Evolutionary conservation across 2,329 filamentous ascomycete species (phyloP).

Genomic region (Verruconis gallopava): DNA sequence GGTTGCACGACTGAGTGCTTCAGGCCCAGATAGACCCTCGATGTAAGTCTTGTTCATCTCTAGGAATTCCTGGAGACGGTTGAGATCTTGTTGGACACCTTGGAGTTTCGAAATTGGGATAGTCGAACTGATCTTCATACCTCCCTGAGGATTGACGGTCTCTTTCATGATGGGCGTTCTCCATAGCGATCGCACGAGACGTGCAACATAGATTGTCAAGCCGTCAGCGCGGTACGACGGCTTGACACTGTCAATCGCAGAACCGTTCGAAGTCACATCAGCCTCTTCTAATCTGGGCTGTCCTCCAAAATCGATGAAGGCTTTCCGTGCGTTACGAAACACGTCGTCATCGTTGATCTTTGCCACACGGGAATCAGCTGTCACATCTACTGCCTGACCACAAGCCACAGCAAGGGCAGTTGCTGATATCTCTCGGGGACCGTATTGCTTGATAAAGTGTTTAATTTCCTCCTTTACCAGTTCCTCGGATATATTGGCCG

Average conservation of each 20-base stretch:
- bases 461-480: constrained; percentile 70
- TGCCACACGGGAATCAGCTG: constrained; percentile 54
- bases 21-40: constrained; percentile 82
- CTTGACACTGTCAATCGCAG: constrained; percentile 67
- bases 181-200: constrained; percentile 85
- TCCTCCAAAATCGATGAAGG: constrained; percentile 87
- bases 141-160: constrained; percentile 41
- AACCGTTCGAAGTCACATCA: constrained; percentile 37
- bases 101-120: constrained; percentile 57
- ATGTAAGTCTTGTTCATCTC: constrained; percentile 82
- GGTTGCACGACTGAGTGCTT: constrained; percentile 62
- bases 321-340: constrained; percentile 69
- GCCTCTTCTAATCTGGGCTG: constrained; percentile 71
- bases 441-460: constrained; percentile 75
- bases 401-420: constrained; percentile 90
- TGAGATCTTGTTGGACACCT: constrained; percentile 66
- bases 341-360: constrained; percentile 70
- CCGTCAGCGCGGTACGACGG: constrained; percentile 85
- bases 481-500: constrained; percentile 52
- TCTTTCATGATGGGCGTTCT: constrained; percentile 58
- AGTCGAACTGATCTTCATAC: constrained; percentile 51
- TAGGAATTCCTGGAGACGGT: constrained; percentile 68
- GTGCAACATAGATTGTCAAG: constrained; percentile 72
- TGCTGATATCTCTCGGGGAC: constrained; percentile 76
- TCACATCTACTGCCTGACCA: constrained; percentile 76